Conservation (phyloP, 2,329 filamentous ascomycete species). For the Fusarium stilboides region DNA sequence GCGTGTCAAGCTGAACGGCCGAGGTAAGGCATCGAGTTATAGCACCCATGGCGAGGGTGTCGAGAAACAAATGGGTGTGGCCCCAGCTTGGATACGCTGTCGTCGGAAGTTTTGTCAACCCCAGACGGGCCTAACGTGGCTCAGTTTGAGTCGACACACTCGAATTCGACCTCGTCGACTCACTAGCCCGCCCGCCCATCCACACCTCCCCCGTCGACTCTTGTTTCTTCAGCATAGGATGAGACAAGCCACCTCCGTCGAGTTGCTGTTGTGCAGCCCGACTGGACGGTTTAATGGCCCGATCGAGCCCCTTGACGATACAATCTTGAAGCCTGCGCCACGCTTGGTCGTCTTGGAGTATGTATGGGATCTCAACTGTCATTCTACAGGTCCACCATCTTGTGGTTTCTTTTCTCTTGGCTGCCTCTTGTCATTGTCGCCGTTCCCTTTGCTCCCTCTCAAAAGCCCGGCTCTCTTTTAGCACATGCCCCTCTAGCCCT, state of each 20-base stretch:
- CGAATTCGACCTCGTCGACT: slow-evolving; percentile 47
- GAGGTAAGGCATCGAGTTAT: slow-evolving; percentile 39
- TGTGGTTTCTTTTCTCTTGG: slow-evolving; percentile 25
- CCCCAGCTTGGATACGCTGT: slow-evolving; percentile 41
- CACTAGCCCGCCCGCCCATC: slow-evolving; percentile 49
- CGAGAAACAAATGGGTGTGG: slow-evolving; percentile 40
- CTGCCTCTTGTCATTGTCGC: slow-evolving; percentile 23
- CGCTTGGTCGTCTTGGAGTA: slow-evolving; percentile 47
- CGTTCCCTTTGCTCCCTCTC: slow-evolving; percentile 13
- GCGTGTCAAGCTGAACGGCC: slow-evolving; percentile 30
- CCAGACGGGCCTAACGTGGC: slow-evolving; percentile 52
- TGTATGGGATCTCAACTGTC: slow-evolving; percentile 39
- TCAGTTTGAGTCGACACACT: slow-evolving; percentile 49
- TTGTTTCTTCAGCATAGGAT: slow-evolving; percentile 49
- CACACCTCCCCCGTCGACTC: slow-evolving; percentile 42
- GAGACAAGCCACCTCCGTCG: slow-evolving; percentile 51
- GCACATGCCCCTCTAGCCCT: slow-evolving; percentile 39
- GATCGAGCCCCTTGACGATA: slow-evolving; percentile 51
- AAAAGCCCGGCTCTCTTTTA: slow-evolving; percentile 24
- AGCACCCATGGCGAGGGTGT: slow-evolving; percentile 27
- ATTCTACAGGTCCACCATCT: slow-evolving; percentile 38
- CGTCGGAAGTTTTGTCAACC: slow-evolving; percentile 52
- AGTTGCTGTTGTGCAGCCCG: slow-evolving; percentile 48
- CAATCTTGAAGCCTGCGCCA: slow-evolving; percentile 50
- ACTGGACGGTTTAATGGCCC: slow-evolving; percentile 49